These are phyloP conservation scores for Talaromyces funiculosus DNA, from an alignment of 2,329 filamentous ascomycete genomes.

Conservation along the genomic window DNA sequence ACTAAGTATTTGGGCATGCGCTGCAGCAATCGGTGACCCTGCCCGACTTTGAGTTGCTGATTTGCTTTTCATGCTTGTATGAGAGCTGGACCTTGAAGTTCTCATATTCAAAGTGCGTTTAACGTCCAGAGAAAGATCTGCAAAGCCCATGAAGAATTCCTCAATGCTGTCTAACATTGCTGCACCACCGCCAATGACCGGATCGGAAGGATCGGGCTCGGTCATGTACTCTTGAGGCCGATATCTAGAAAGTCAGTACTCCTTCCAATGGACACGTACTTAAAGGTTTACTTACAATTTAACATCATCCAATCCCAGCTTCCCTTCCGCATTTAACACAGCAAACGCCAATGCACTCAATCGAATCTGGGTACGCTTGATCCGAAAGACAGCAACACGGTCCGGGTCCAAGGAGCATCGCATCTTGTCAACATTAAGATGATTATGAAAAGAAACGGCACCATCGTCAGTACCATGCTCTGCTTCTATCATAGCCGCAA, in stretches of 20 bases:
- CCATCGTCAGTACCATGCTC: conserved; percentile 54
- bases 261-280: too few species aligned
- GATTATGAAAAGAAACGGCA: conserved; percentile 62
- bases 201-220: conserved; percentile 72
- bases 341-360: conserved; percentile 61
- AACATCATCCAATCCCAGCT: conserved; percentile 55
- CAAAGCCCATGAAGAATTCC: conserved; percentile 74
- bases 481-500: conserved; percentile 56
- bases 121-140: conserved; percentile 56
- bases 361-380: conserved; percentile 60
- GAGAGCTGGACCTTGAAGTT: conserved; percentile 27
- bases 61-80: background rate
- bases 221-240: conserved; percentile 65
- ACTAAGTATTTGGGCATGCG: background rate
- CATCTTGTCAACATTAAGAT: conserved; percentile 60
- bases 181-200: conserved; percentile 68
- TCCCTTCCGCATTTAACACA: conserved; percentile 4
- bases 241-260: conserved; percentile 31
- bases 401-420: conserved; percentile 65
- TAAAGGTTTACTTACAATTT: conserved; percentile 55
- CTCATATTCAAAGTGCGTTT: conserved; percentile 26
- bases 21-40: background rate
- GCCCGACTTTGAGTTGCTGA: background rate
- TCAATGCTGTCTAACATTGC: conserved; percentile 79
- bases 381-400: conserved; percentile 67